A percentile compares a stretch with the other conserved stretches of the same genome.
Conservation (phyloP, 1,139 yeast genomes). For the Casaregolazyma suthepensis region DNA sequence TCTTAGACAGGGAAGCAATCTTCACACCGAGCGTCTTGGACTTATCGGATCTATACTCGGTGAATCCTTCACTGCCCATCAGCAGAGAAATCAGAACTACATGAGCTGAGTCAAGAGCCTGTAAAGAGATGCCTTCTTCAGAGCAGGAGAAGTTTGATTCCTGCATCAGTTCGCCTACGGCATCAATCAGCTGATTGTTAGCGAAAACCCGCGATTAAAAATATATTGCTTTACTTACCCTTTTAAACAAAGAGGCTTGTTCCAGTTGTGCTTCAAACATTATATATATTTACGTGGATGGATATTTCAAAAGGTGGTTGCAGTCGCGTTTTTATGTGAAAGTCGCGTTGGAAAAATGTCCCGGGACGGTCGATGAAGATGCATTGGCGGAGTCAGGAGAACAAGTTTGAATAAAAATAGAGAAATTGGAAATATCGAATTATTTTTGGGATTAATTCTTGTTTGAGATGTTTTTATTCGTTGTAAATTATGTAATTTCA, state of each 20-base stretch:
- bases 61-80: conserved; percentile 86
- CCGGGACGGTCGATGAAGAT: no score
- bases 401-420: no score
- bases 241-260: conserved; percentile 86
- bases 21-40: conserved; percentile 90
- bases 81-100: conserved; percentile 84
- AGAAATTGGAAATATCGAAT: no score
- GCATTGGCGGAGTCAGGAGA: no score
- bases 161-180: conserved; percentile 89
- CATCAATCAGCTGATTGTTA: conserved; percentile 59
- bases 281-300: conserved; percentile 11
- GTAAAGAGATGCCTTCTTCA: conserved; percentile 89
- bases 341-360: no score
- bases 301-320: background rate
- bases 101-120: conserved; percentile 97
- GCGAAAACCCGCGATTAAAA: background rate
- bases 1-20: conserved; percentile 76
- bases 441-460: no score
- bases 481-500: no score
- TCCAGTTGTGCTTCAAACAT: conserved; percentile 98
- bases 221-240: conserved; percentile 35
- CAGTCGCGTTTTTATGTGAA: background rate
- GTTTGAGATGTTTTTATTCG: no score
- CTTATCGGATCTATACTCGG: conserved; percentile 92
- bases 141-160: conserved; percentile 95